Percentiles rank a stretch among this genome's conserved stretches.
Evolutionary conservation across 2,329 filamentous ascomycete species (phyloP).

Genomic region (Penicillium brasilianum): DNA sequence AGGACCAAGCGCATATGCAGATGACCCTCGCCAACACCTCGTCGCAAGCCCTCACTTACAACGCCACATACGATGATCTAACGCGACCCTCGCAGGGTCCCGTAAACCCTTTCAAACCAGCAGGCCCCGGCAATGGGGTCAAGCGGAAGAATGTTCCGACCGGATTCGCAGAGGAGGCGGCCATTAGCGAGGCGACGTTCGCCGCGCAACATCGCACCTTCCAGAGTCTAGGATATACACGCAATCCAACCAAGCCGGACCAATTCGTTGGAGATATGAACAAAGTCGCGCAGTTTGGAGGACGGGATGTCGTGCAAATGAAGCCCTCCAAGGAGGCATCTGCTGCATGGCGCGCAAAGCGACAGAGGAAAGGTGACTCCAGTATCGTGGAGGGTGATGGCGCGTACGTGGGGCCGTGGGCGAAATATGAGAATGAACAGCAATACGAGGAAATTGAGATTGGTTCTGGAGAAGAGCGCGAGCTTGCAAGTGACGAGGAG

Average conservation of each 20-base stretch:
- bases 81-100: slow-evolving; percentile 70
- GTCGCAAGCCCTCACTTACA: slow-evolving; percentile 57
- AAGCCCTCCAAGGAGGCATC: slow-evolving; percentile 72
- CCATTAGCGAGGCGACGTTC: slow-evolving; percentile 89
- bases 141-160: slow-evolving; percentile 86
- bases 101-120: slow-evolving; percentile 74
- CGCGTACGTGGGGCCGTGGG: slow-evolving; percentile 95
- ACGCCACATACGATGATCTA: slow-evolving; percentile 72
- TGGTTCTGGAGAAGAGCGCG: slow-evolving; percentile 67
- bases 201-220: slow-evolving; percentile 84
- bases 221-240: slow-evolving; percentile 65
- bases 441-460: slow-evolving; percentile 70
- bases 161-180: slow-evolving; percentile 84
- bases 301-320: slow-evolving; percentile 59
- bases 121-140: slow-evolving; percentile 55
- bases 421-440: slow-evolving; percentile 76
- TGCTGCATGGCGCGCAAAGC: slow-evolving; percentile 69
- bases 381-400: slow-evolving; percentile 83
- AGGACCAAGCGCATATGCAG: slow-evolving; percentile 57
- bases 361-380: slow-evolving; percentile 84
- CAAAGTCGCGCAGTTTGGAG: slow-evolving; percentile 51
- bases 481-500: slow-evolving; percentile 78
- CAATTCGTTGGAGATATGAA: slow-evolving; percentile 56
- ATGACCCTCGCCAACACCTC: slow-evolving; percentile 59
- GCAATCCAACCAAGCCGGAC: slow-evolving; percentile 51